A percentile compares a stretch with the other conserved stretches of the same genome.
phyloP scores from a whole-genome alignment of 768 basidiomycete genomes.

The Tephrocybe sp. region DNA sequence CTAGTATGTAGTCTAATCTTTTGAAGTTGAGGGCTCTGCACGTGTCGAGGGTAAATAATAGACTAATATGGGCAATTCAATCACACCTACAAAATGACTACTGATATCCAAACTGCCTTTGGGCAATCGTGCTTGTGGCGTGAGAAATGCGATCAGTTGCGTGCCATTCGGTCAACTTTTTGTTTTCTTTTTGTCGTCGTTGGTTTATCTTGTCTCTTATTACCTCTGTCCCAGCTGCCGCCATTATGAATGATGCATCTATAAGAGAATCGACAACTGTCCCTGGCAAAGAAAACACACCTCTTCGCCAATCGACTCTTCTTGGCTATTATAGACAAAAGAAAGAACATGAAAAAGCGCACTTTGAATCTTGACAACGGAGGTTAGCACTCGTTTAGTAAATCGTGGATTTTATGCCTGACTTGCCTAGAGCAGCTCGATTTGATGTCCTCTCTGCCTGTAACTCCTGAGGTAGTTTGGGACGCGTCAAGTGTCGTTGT shows the following conservation, averaged over 20 bases:
- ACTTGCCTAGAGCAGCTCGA: conserved; percentile 22
- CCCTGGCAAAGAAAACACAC: conserved; percentile 13
- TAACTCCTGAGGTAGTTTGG: conserved; percentile 20
- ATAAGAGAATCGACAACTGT: not conserved
- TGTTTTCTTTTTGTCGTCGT: too few species aligned
- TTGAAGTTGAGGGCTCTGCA: too few species aligned
- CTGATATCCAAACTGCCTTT: too few species aligned
- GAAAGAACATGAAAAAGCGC: conserved; percentile 12
- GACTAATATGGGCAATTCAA: too few species aligned
- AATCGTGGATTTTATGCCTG: not conserved
- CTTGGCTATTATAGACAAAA: conserved; percentile 21
- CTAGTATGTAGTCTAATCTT: too few species aligned
- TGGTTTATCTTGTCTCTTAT: too few species aligned
- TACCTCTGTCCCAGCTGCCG: too few species aligned
- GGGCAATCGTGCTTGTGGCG: conserved; percentile 1
- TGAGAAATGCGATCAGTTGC: not conserved
- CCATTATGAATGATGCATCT: too few species aligned
- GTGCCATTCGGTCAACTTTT: not conserved
- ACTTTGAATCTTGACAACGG: conserved; percentile 22
- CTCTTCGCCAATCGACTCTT: conserved; percentile 14
- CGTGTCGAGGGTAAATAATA: too few species aligned
- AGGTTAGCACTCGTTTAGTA: conserved; percentile 16
- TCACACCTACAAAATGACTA: too few species aligned
- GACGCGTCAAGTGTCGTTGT: conserved; percentile 1
- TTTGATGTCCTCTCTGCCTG: conserved; percentile 20